Evolutionary conservation across 495 filamentous ascomycete species (phyloP).

Genomic region (Pyronema domesticum): DNA sequence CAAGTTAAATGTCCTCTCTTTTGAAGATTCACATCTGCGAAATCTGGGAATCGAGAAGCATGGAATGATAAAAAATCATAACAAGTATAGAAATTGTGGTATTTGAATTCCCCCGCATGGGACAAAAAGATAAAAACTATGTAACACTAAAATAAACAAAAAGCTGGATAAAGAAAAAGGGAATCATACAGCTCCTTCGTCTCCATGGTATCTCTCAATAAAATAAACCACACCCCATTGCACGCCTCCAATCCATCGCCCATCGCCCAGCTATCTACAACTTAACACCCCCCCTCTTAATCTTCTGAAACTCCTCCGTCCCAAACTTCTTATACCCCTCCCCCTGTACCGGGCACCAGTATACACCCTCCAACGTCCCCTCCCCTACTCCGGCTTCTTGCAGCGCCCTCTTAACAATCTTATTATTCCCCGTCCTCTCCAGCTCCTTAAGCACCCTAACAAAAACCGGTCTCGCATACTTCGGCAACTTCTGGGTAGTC

Average conservation of each 20-base stretch:
- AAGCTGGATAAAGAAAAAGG: too few species aligned
- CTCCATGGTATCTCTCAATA: too few species aligned
- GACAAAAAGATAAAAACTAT: too few species aligned
- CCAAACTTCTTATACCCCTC: constrained; percentile 51
- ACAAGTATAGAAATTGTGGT: too few species aligned
- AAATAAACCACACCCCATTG: not conserved
- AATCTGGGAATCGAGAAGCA: too few species aligned
- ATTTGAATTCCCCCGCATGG: too few species aligned
- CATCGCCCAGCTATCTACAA: constrained; percentile 29
- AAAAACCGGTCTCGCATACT: constrained; percentile 64
- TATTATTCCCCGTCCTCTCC: constrained; percentile 65
- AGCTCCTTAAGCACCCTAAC: constrained; percentile 44
- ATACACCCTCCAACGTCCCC: constrained; percentile 39
- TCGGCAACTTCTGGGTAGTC: constrained; percentile 44
- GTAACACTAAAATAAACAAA: too few species aligned
- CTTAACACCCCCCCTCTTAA: constrained; percentile 52
- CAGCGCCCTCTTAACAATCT: constrained; percentile 63
- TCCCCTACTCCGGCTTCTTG: constrained; percentile 41
- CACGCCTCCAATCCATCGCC: not conserved
- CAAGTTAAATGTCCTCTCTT: too few species aligned
- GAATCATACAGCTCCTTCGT: too few species aligned
- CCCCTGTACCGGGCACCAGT: constrained; percentile 38
- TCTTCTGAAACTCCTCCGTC: constrained; percentile 44
- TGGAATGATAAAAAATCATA: too few species aligned
- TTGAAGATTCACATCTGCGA: too few species aligned